A percentile compares a stretch with the other conserved stretches of the same genome.
These are phyloP conservation scores for Penstemon davidsonii DNA, from an alignment of 257 asterid genomes.

Conservation along the genomic window DNA sequence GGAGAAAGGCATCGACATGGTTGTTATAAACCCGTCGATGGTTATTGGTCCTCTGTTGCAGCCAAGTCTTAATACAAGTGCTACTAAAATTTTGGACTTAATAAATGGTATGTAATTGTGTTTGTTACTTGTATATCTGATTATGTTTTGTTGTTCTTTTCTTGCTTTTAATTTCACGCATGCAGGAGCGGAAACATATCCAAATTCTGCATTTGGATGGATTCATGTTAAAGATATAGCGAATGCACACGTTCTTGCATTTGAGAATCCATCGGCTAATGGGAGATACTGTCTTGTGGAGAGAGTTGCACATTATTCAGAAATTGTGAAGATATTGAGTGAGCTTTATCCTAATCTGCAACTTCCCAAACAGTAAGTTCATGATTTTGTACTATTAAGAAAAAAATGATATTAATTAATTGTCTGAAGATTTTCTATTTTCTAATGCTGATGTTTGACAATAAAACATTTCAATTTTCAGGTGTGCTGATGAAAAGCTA, in stretches of 20 bases:
- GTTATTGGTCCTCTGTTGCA: conserved; percentile 56
- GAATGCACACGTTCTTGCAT: conserved; percentile 29
- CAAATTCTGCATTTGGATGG: conserved; percentile 3
- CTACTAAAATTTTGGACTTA: conserved; percentile 42
- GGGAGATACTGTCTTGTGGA: conserved; percentile 34
- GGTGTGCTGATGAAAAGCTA: conserved; percentile 3
- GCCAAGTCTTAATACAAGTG: conserved; percentile 51
- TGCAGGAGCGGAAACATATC: too few species aligned
- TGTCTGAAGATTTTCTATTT: not conserved
- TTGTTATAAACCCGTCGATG: conserved; percentile 50
- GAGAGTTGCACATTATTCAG: conserved; percentile 7
- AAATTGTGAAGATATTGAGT: conserved; percentile 17
- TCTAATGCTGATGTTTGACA: not conserved
- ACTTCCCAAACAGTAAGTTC: conserved; percentile 27
- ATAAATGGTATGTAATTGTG: not conserved
- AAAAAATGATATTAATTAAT: too few species aligned
- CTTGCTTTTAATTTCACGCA: too few species aligned
- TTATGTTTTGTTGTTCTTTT: too few species aligned
- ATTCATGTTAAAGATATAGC: conserved; percentile 35
- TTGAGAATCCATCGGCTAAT: conserved; percentile 33
- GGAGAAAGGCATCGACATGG: conserved; percentile 44
- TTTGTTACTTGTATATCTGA: too few species aligned
- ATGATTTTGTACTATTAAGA: not conserved
- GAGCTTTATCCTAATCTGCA: conserved; percentile 26
- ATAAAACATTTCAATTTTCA: not conserved